phyloP scores from a whole-genome alignment of 1,284 basidiomycete genomes.

The Ustilago sp. region DNA sequence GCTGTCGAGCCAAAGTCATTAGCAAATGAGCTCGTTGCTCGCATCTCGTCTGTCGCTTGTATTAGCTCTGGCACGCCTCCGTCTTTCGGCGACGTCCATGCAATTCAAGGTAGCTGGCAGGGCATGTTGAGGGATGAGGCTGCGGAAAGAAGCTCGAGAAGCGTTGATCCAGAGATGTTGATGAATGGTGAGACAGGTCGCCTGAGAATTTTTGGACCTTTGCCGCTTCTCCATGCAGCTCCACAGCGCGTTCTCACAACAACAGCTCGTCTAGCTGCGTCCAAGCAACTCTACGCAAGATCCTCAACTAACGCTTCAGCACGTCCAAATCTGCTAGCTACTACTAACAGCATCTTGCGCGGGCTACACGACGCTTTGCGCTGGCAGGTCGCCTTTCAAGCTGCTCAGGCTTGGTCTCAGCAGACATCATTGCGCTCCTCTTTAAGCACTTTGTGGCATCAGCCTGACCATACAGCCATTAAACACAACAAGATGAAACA shows the following conservation, averaged over 20 bases:
- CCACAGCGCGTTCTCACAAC: constrained; percentile 2
- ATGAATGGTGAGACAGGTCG: not conserved
- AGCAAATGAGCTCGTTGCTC: not conserved
- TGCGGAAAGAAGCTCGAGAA: not conserved
- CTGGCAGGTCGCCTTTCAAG: not conserved
- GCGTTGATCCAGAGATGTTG: not conserved
- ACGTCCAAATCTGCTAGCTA: not conserved
- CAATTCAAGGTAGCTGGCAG: not conserved
- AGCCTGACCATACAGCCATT: not conserved
- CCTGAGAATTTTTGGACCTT: constrained; percentile 18
- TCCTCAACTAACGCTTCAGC: not conserved
- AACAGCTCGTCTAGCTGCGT: not conserved
- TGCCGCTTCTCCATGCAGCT: constrained; percentile 6
- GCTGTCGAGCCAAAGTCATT: not conserved
- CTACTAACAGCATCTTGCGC: not conserved
- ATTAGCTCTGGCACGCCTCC: not conserved
- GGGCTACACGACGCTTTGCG: not conserved
- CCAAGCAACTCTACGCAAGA: constrained; percentile 16
- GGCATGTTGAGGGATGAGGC: not conserved
- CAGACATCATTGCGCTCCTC: too few species aligned
- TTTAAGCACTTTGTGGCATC: not conserved
- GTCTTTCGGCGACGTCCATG: not conserved
- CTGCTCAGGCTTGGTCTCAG: not conserved
- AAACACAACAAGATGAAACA: not conserved
- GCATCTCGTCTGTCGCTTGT: not conserved